Evolutionary conservation across 805 yeast species (phyloP).

Genomic region (Nakazawaea anatomiae): DNA sequence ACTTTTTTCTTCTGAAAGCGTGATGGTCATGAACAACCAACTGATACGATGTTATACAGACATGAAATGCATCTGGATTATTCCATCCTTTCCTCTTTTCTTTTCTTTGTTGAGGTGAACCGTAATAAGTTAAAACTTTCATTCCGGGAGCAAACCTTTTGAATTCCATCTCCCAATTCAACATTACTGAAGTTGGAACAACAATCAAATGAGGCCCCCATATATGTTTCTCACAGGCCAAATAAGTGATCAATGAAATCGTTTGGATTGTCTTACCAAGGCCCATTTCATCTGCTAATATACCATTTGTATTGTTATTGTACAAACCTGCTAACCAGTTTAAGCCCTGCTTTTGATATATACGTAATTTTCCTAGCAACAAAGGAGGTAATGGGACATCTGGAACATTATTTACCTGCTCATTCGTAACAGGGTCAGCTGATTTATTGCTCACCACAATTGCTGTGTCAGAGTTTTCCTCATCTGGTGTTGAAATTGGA

Average conservation of each 20-base stretch:
- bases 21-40: constrained; percentile 96
- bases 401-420: constrained; percentile 37
- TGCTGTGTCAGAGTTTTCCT: constrained; percentile 16
- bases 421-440: constrained; percentile 24
- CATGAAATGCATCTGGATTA: constrained; percentile 91
- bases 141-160: constrained; percentile 98
- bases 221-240: constrained; percentile 87
- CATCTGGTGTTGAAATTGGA: constrained; percentile 30
- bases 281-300: constrained; percentile 98
- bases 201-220: constrained; percentile 99
- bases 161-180: constrained; percentile 99
- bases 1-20: constrained; percentile 82
- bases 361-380: constrained; percentile 77
- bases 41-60: constrained; percentile 95
- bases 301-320: constrained; percentile 91
- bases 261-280: constrained; percentile 96
- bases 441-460: constrained; percentile 10
- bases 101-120: constrained; percentile 94
- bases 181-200: constrained; percentile 95
- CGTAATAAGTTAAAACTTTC: constrained; percentile 91
- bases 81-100: constrained; percentile 98
- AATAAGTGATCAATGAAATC: constrained; percentile 73
- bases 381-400: constrained; percentile 78
- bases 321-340: constrained; percentile 96
- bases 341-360: constrained; percentile 91